A percentile compares a stretch with the other conserved stretches of the same genome.
phyloP scores from a whole-genome alignment of 176 grass and related monocot species.

The Avena sativa region DNA sequence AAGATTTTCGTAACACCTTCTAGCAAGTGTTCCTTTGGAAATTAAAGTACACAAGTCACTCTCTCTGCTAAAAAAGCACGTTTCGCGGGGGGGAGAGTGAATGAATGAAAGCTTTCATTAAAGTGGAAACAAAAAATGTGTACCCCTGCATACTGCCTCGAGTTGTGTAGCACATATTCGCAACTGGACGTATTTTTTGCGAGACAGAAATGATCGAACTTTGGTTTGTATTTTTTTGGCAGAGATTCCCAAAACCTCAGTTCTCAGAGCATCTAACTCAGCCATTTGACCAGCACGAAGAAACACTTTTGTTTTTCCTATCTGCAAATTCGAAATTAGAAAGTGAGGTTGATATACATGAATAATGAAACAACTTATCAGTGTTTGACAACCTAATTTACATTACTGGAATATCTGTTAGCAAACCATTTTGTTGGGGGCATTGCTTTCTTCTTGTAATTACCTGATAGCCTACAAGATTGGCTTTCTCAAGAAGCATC shows the following conservation, averaged over 20 bases:
- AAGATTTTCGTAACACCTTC: slow-evolving; percentile 69
- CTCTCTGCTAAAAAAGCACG: slow-evolving; percentile 31
- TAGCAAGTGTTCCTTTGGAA: slow-evolving; percentile 70
- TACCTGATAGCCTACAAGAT: slow-evolving; percentile 93
- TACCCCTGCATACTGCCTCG: slow-evolving; percentile 89
- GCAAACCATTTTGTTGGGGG: slow-evolving; percentile 2
- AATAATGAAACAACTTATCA: background rate
- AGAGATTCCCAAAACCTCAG: slow-evolving; percentile 81
- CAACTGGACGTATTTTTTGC: slow-evolving; percentile 64
- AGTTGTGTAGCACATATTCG: slow-evolving; percentile 61
- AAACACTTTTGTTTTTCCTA: slow-evolving; percentile 97
- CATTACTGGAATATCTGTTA: slow-evolving; percentile 16
- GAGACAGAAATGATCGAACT: slow-evolving; percentile 63
- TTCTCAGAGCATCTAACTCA: slow-evolving; percentile 93
- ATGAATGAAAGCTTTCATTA: background rate
- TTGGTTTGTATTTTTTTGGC: slow-evolving; percentile 94
- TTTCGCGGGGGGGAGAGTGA: background rate
- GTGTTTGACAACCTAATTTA: slow-evolving; percentile 3
- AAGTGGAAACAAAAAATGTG: slow-evolving; percentile 32
- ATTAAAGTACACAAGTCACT: slow-evolving; percentile 41
- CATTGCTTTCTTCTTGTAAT: slow-evolving; percentile 2
- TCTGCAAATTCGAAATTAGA: slow-evolving; percentile 62
- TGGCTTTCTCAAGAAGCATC: slow-evolving; percentile 82
- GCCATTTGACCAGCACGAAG: slow-evolving; percentile 98
- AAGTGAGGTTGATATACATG: slow-evolving; percentile 32